Base-by-base conservation (phyloP, 306 rosid species). In the Lablab purpureus region DNA sequence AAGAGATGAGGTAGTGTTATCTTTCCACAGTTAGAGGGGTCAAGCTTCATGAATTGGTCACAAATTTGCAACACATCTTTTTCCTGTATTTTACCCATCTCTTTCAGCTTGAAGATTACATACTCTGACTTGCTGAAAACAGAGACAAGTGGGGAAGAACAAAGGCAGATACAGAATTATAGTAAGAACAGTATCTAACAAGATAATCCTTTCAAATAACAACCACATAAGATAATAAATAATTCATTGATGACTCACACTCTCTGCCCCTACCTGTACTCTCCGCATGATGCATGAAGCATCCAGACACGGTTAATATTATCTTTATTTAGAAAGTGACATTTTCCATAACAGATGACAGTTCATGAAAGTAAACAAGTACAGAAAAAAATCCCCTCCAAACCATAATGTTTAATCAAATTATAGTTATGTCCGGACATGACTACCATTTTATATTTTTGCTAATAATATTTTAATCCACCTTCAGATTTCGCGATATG, bases 1-100 rank as follows among this genome's bases (percentile, higher is more conserved):
- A 88, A 67, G 40, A 93, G 81, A 90, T 81, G 84, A 67, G 90
- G 92, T 23, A 93, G 76, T n/a, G 94, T 93, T 68, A 93, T 91
- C 90, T 91, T 91, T 73, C 98, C 98, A 9, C 88, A 88, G 67
- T 93, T 85, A 73, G 87, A 87, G 3, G 78, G 85, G 17, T 93
- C 98, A 64, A 88, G 89, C 89, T 82, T 89, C 23, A 80, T 82
- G 88, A 93, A 93, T 67, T 91, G 93, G 18, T 88, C 74, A 76
- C 91, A 89, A 34, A 91, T 91, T 80, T 81, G 87, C 86, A 83
- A 5, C 59, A 93, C 51, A 83, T 93, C 97, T 71, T 88, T 88
- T 64, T 93, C 94, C 41, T 62, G 81, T 79, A 93, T 91, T 85
- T 86, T 93, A 23, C 92, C 97, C 98, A 93, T 93, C 88, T 93